phyloP scores from a whole-genome alignment of 192 early-diverging fungal species.

The Podila horticola region DNA sequence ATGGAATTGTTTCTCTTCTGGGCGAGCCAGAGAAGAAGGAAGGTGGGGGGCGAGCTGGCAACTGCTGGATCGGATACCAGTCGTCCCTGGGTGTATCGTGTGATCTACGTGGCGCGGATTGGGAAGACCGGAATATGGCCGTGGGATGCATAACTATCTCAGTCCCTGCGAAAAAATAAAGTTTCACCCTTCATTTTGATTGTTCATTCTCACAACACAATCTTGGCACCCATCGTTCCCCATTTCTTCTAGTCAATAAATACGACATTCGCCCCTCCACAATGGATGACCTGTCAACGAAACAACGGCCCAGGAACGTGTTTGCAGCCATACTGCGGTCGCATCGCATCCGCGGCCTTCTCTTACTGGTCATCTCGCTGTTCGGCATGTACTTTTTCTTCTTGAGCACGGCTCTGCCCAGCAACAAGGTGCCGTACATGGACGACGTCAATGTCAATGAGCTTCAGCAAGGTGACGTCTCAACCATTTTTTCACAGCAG shows the following conservation, averaged over 20 bases:
- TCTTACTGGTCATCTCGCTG: constrained; percentile 7
- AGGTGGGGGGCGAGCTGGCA: constrained; percentile 52
- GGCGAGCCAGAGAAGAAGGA: constrained; percentile 61
- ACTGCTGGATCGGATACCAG: constrained; percentile 63
- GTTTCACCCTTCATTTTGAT: background rate
- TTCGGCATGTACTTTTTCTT: constrained; percentile 28
- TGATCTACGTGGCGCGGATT: constrained; percentile 57
- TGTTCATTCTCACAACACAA: background rate
- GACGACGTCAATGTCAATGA: background rate
- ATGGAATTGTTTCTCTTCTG: constrained; percentile 50
- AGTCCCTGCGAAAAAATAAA: background rate
- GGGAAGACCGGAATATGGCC: constrained; percentile 60
- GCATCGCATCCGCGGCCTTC: constrained; percentile 21
- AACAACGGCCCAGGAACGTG: constrained; percentile 13
- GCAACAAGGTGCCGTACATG: background rate
- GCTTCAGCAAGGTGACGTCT: background rate
- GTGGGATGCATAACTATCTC: constrained; percentile 12
- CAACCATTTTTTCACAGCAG: background rate
- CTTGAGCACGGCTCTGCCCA: constrained; percentile 3
- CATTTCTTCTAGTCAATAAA: background rate
- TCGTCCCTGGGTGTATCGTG: constrained; percentile 41
- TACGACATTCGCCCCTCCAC: background rate
- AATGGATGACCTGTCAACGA: constrained; percentile 36
- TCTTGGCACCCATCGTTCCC: background rate
- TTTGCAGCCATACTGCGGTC: constrained; percentile 26